Evolutionary conservation across 2,329 filamentous ascomycete species (phyloP), one percentile per base, ranked within the genome.

Genomic region (Ciborinia camelliae): DNA sequence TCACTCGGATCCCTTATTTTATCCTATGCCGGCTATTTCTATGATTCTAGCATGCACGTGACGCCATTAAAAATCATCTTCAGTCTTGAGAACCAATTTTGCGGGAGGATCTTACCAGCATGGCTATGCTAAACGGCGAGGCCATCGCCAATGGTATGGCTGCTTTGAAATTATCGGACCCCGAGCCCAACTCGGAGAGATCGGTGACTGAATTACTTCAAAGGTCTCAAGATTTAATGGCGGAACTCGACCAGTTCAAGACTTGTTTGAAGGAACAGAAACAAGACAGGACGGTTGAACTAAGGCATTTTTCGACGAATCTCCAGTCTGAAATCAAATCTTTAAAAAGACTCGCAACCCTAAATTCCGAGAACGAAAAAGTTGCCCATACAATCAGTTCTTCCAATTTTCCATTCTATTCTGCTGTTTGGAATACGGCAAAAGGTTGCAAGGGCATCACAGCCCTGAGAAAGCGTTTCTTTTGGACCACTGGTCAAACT

Each of bases 401-500:
- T 9, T 88, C 86, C 0, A 91, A 91, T 75, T 72, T 90, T 14
- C 81, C 84, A 0, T 90, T 89, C 71, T 84, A 86, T 62, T 81
- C 85, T 68, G 81, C 84, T 7, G 79, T 90, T 2, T 90, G 88
- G 88, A 75, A 76, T 35, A 81, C 83, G 28, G 86, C 85, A 20
- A 89, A 87, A 73, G 77, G 77, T 23, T 85, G 83, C 64, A 77
- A 74, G 0, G 82, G 84, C 0, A 70, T 91, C 12, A 79, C 83
- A 41, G 82, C 81, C n/a, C 80, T 90, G 61, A 78, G 81, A 59
- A 85, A 84, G 72, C 76, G 81, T 48, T 82, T 86, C 67, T 83
- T 84, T 69, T 84, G 78, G 77, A 74, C 63, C 37, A 37, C 68
- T 57, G 62, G 69, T 50, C 62, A 63, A 61, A 39, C 28, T 20